These are phyloP conservation scores for Rhodotorula taiwanensis DNA, from an alignment of 768 basidiomycete species.

Conservation along the genomic window DNA sequence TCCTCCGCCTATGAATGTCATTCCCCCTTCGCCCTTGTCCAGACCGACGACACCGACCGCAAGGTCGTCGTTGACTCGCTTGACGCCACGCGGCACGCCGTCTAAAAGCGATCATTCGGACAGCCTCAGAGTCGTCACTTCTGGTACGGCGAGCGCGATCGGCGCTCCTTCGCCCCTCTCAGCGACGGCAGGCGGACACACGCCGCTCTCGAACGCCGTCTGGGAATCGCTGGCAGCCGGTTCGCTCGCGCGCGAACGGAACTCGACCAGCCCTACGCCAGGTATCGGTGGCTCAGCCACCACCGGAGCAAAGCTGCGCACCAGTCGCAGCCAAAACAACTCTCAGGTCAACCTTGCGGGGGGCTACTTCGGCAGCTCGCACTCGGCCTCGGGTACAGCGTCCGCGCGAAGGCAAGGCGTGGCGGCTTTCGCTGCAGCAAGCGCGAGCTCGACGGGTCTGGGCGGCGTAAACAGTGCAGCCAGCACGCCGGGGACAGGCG, in stretches of 20 bases:
- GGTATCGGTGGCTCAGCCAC: background rate
- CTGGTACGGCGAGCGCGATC: background rate
- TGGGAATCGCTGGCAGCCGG: slow-evolving; percentile 12
- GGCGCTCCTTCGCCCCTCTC: slow-evolving; percentile 14
- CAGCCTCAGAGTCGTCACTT: background rate
- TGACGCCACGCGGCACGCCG: slow-evolving; percentile 12
- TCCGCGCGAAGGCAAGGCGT: background rate
- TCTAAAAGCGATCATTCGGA: background rate
- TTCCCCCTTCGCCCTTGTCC: slow-evolving; percentile 8
- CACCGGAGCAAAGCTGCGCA: slow-evolving; percentile 24
- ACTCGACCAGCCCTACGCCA: background rate
- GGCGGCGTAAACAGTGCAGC: background rate
- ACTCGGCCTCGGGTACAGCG: background rate
- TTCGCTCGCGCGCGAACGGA: background rate
- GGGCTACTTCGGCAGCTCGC: slow-evolving; percentile 11
- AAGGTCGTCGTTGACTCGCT: background rate
- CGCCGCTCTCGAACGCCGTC: slow-evolving; percentile 8
- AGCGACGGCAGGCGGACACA: background rate
- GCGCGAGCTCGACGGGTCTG: slow-evolving; percentile 11
- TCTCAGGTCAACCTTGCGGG: slow-evolving; percentile 25
- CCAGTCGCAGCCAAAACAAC: slow-evolving; percentile 24
- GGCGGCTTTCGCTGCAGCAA: background rate
- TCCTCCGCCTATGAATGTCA: slow-evolving; percentile 13
- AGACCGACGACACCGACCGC: slow-evolving; percentile 19
- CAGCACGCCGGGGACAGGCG: background rate